Evolutionary conservation across 306 rosid species (phyloP).

Genomic region (Heteromeles arbutifolia): DNA sequence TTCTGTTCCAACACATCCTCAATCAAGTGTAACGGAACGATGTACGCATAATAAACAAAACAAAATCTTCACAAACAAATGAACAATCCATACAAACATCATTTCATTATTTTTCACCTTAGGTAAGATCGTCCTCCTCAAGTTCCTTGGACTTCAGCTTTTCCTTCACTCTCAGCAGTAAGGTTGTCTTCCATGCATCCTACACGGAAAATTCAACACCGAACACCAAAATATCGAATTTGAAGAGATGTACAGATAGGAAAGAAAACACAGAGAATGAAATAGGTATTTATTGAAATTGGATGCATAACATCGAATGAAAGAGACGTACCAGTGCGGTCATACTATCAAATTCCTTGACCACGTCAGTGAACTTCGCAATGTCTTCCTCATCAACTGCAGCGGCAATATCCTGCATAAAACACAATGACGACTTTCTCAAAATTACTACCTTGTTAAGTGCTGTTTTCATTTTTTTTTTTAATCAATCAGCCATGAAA

Average conservation of each 20-base stretch:
- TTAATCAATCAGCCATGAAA: background rate
- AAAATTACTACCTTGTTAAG: background rate
- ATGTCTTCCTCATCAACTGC: conserved; percentile 83
- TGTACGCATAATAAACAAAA: conserved; percentile 20
- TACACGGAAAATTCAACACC: conserved; percentile 19
- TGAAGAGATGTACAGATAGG: background rate
- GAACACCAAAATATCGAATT: background rate
- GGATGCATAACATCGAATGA: background rate
- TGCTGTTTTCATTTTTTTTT: background rate
- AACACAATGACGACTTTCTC: background rate
- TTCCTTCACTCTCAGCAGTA: conserved; percentile 94
- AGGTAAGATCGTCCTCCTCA: conserved; percentile 97
- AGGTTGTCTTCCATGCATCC: conserved; percentile 97
- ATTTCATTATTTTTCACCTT: conserved; percentile 10
- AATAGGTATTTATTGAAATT: background rate
- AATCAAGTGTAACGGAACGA: conserved; percentile 20
- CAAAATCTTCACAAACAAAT: conserved; percentile 36
- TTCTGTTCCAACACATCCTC: conserved; percentile 14
- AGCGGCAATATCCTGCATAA: conserved; percentile 69
- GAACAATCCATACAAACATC: conserved; percentile 9
- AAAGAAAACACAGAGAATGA: background rate
- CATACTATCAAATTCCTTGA: conserved; percentile 94
- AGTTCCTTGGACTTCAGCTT: conserved; percentile 92
- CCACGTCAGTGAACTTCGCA: conserved; percentile 71
- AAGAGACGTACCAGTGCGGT: conserved; percentile 67